Conservation (phyloP, 2,329 filamentous ascomycete species). For the Neocucurbitaria cava region DNA sequence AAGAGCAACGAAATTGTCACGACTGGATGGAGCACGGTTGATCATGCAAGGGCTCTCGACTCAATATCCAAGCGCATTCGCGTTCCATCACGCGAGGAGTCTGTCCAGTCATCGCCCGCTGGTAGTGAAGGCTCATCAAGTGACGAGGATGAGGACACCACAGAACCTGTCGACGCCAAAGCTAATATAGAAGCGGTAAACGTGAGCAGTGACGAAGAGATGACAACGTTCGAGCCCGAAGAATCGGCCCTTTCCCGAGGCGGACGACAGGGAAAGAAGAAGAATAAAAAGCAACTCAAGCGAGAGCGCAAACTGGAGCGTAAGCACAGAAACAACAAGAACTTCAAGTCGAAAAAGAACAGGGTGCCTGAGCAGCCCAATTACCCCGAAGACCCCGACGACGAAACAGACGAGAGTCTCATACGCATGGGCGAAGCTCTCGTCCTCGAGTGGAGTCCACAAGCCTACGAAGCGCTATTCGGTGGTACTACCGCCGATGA, state of each 20-base stretch:
- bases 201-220: conserved; percentile 47
- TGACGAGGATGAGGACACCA: conserved; percentile 43
- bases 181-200: conserved; percentile 39
- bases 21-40: conserved; percentile 71
- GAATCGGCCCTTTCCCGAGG: conserved; percentile 25
- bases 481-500: conserved; percentile 52
- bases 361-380: conserved; percentile 41
- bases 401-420: conserved; percentile 65
- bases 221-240: conserved; percentile 37
- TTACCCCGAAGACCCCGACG: conserved; percentile 41
- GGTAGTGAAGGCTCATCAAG: conserved; percentile 38
- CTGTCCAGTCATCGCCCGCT: conserved; percentile 39
- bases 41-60: conserved; percentile 66
- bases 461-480: conserved; percentile 76
- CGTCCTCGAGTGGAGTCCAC: conserved; percentile 81
- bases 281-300: conserved; percentile 41
- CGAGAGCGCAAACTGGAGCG: conserved; percentile 38
- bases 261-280: conserved; percentile 43
- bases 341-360: conserved; percentile 35
- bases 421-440: conserved; percentile 84
- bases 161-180: conserved; percentile 35
- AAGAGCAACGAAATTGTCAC: conserved; percentile 66
- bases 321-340: conserved; percentile 42
- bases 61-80: conserved; percentile 58
- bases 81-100: conserved; percentile 40